Evolutionary conservation across 768 basidiomycete genomes (phyloP).

Genomic region (Russula sp.): DNA sequence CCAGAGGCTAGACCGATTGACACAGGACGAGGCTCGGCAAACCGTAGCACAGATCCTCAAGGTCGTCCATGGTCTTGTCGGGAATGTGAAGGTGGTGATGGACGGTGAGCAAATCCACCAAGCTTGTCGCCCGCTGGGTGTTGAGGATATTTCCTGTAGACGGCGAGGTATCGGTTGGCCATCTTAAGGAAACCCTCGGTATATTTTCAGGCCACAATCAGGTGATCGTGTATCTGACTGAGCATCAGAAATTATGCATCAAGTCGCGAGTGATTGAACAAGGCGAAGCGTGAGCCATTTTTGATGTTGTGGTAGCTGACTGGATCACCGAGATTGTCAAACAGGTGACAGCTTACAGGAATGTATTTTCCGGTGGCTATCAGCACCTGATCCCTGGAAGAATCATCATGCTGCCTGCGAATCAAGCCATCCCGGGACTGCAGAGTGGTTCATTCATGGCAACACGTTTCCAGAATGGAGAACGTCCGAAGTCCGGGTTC

Average conservation of each 20-base stretch:
- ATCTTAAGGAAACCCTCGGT: not conserved
- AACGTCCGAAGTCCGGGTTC: too few relatives aligned
- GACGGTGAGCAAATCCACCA: not conserved
- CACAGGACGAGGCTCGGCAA: not conserved
- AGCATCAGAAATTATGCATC: not conserved
- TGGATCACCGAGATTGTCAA: not conserved
- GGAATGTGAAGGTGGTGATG: not conserved
- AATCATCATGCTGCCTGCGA: not conserved
- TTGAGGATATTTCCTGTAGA: not conserved
- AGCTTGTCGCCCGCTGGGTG: not conserved
- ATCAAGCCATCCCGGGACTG: not conserved
- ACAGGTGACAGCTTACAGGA: not conserved
- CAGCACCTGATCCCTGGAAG: not conserved
- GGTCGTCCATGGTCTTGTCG: not conserved
- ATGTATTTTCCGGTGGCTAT: not conserved
- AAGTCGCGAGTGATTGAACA: not conserved
- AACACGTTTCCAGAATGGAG: too few relatives aligned
- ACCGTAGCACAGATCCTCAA: not conserved
- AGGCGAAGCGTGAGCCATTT: not conserved
- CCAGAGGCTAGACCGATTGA: not conserved
- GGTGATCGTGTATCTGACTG: not conserved
- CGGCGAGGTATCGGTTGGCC: not conserved
- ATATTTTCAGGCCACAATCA: not conserved
- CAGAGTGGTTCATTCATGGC: too few relatives aligned
- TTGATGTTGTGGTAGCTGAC: not conserved